Percentiles rank a stretch among this genome's conserved stretches.
phyloP scores from a whole-genome alignment of 768 basidiomycete genomes.

The Tubosaeta sp. region DNA sequence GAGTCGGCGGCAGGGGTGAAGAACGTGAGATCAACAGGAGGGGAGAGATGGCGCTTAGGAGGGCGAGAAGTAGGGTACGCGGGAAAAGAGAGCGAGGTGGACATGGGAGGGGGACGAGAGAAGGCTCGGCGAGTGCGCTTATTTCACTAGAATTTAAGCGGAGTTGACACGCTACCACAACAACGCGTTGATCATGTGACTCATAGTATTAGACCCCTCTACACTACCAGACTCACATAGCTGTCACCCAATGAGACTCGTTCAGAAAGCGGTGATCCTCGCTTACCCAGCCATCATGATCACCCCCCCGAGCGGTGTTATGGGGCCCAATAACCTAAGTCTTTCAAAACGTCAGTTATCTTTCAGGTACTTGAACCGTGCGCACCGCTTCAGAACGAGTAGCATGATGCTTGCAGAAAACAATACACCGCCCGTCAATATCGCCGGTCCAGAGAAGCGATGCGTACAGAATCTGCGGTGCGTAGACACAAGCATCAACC shows the following conservation, averaged over 20 bases:
- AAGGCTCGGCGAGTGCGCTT: constrained; percentile 17
- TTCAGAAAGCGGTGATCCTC: not conserved
- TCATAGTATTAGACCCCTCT: constrained; percentile 4
- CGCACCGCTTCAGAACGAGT: constrained; percentile 47
- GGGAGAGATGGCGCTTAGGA: constrained; percentile 46
- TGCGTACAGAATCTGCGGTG: constrained; percentile 59
- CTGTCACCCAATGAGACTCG: constrained; percentile 29
- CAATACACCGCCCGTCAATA: constrained; percentile 49
- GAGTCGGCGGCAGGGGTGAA: constrained; percentile 61
- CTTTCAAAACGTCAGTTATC: constrained; percentile 23
- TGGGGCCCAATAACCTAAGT: constrained; percentile 52
- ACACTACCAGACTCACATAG: constrained; percentile 44
- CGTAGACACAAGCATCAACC: constrained; percentile 55
- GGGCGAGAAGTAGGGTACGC: constrained; percentile 19
- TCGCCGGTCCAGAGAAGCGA: constrained; percentile 64
- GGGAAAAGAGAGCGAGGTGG: constrained; percentile 6
- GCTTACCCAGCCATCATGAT: constrained; percentile 67
- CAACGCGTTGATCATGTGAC: constrained; percentile 42
- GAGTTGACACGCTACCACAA: constrained; percentile 36
- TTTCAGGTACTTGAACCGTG: not conserved
- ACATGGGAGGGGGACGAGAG: constrained; percentile 22
- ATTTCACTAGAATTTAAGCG: constrained; percentile 38
- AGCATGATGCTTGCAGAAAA: constrained; percentile 65
- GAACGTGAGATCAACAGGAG: constrained; percentile 50
- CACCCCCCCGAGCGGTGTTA: constrained; percentile 63